These are phyloP conservation scores for Epicoccum nigrum DNA, from an alignment of 2,329 filamentous ascomycete species.

Conservation along the genomic window DNA sequence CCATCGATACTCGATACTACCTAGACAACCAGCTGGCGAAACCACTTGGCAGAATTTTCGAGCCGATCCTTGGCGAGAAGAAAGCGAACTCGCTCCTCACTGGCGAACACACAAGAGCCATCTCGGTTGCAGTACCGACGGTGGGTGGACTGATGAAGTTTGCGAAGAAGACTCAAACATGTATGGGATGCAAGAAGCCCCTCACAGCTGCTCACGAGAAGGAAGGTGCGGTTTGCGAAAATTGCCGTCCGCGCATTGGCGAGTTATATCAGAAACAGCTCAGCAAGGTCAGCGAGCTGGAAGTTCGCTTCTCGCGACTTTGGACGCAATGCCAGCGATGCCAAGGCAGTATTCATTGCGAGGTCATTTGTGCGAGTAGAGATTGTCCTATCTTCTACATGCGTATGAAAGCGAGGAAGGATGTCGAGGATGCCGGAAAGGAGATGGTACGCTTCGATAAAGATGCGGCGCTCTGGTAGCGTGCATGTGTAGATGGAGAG, in stretches of 20 bases:
- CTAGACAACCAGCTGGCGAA: conserved; percentile 98
- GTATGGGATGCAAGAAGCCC: conserved; percentile 99
- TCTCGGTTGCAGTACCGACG: conserved; percentile 88
- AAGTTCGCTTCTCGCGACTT: conserved; percentile 87
- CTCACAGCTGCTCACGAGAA: conserved; percentile 79
- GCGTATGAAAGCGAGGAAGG: conserved; percentile 99
- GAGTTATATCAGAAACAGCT: conserved; percentile 94
- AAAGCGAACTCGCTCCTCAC: conserved; percentile 85
- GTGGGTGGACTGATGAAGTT: conserved; percentile 98
- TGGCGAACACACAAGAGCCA: conserved; percentile 92
- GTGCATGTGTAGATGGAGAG: neutral
- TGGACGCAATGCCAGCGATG: conserved; percentile 99
- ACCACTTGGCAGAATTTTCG: conserved; percentile 92
- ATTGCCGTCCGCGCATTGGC: conserved; percentile 83
- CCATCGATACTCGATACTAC: conserved; percentile 98
- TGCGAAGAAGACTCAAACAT: conserved; percentile 95
- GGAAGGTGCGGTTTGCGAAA: conserved; percentile 83
- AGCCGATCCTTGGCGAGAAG: conserved; percentile 93
- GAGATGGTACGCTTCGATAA: conserved; percentile 89
- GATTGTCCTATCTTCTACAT: conserved; percentile 99
- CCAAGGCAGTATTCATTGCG: conserved; percentile 96
- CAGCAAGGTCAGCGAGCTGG: conserved; percentile 85
- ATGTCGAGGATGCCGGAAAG: conserved; percentile 92
- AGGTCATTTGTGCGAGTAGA: conserved; percentile 94
- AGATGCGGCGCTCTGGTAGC: conserved; percentile 73